Evolutionary conservation across 495 filamentous ascomycete species (phyloP), one percentile per base, ranked within the genome.

Genomic region (Wilcoxina mikolae): DNA sequence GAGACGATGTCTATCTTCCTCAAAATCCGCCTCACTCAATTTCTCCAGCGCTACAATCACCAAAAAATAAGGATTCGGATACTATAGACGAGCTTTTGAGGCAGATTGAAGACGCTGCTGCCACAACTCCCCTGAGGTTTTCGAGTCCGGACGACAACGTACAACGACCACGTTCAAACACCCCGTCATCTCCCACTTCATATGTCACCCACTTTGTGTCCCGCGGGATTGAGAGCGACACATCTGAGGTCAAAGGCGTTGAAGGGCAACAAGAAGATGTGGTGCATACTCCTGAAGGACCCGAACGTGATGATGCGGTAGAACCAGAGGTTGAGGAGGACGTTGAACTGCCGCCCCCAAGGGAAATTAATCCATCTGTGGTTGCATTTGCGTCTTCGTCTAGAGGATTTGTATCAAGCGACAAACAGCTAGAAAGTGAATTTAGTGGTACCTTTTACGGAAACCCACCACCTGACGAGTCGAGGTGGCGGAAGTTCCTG

Each of bases 171-270:
- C 43, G 43, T 11, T 18, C 23, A 17, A 2, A 46, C 11, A 46
- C 43, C n/a, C 43, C 15, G 23, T 46, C 43, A 7, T 46, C 43
- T 2, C 43, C 43, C 11, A 46, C 43, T 11, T 46, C 43, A 2
- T 46, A 46, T 46, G 43, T 46, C 23, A 46, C 43, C 23, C 43
- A 46, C 15, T 46, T 18, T 46, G 15, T 17, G n/a, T 17, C 43
- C n/a, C n/a, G 43, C n/a, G 43, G 43, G 10, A 24, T 46, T 24
- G 22, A 17, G 43, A 46, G n/a, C 22, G 43, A 46, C 7, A 7
- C 31, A 7, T 35, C 31, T 35, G 31, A 15, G 31, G 31, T 35
- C 31, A 15, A 7, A 7, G 31, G 7, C 7, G 31, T 7, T 35
- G 31, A 35, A 35, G 39, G 17, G 7, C 4, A 43, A 43, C 4